Evolutionary conservation across 768 basidiomycete species (phyloP).

Genomic region (Podaxis sp.): DNA sequence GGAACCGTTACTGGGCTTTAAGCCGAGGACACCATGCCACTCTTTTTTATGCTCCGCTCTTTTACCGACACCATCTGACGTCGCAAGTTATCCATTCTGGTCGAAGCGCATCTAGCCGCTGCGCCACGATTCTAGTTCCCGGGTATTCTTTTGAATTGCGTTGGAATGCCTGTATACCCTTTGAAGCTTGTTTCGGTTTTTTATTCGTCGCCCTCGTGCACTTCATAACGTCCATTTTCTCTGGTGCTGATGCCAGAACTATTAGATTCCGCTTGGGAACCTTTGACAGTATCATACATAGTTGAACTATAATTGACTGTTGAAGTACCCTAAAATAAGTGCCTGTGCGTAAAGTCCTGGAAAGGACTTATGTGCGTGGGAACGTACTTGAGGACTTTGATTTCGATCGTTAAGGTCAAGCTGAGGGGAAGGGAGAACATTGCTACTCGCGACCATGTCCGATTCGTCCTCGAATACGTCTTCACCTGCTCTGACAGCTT

Average conservation of each 20-base stretch:
- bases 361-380: constrained; percentile 1
- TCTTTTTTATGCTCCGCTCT: constrained; percentile 3
- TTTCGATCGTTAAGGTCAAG: neutral
- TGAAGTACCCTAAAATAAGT: neutral
- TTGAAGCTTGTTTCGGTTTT: neutral
- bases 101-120: neutral
- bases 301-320: constrained; percentile 9
- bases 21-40: neutral
- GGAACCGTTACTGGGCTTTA: neutral
- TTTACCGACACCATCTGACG: neutral
- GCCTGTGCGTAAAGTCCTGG: too few relatives aligned
- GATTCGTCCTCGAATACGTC: constrained; percentile 30
- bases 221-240: neutral
- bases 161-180: constrained; percentile 6
- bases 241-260: neutral
- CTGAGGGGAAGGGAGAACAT: neutral
- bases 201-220: neutral
- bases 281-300: neutral
- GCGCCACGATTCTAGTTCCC: neutral
- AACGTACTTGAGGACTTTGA: constrained; percentile 5
- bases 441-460: constrained; percentile 11
- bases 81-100: neutral
- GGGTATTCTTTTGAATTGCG: neutral
- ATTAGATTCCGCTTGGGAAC: neutral
- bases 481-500: constrained; percentile 39